These are phyloP conservation scores for Penicillium bovifimosum DNA, from an alignment of 495 filamentous ascomycete species.

Conservation along the genomic window DNA sequence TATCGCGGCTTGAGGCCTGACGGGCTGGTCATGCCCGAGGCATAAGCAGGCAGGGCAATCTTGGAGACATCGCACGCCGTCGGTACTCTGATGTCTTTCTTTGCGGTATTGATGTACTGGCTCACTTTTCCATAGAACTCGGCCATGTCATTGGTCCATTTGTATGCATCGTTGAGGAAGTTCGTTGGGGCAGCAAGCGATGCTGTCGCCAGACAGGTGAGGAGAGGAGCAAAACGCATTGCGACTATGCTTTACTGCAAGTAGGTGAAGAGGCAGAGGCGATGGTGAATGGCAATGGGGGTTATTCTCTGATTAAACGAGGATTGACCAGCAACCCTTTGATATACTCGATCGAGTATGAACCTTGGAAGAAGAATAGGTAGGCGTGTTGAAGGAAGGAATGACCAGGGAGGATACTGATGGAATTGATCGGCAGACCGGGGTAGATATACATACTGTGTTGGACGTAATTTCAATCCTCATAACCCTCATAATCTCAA, in stretches of 20 bases:
- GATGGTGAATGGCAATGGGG: neutral
- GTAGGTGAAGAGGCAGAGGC: neutral
- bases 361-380: neutral
- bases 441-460: constrained; percentile 16
- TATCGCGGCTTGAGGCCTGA: constrained; percentile 59
- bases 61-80: constrained; percentile 35
- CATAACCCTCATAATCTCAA: neutral
- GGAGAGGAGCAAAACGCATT: constrained; percentile 28
- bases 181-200: constrained; percentile 34
- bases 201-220: constrained; percentile 29
- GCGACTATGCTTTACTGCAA: constrained; percentile 8
- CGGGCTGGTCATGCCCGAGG: constrained; percentile 51
- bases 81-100: constrained; percentile 13
- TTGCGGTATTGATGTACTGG: constrained; percentile 28
- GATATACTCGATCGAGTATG: constrained; percentile 8
- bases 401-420: constrained; percentile 10
- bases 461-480: constrained; percentile 11
- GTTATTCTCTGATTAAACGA: neutral
- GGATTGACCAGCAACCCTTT: constrained; percentile 9
- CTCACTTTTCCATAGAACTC: constrained; percentile 39
- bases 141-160: constrained; percentile 33
- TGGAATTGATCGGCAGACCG: constrained; percentile 5
- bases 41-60: constrained; percentile 35
- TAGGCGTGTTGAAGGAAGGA: constrained; percentile 11
- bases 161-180: constrained; percentile 31